phyloP scores from a whole-genome alignment of 148 eudicot genomes.

The Pharnaceum exiguum region DNA sequence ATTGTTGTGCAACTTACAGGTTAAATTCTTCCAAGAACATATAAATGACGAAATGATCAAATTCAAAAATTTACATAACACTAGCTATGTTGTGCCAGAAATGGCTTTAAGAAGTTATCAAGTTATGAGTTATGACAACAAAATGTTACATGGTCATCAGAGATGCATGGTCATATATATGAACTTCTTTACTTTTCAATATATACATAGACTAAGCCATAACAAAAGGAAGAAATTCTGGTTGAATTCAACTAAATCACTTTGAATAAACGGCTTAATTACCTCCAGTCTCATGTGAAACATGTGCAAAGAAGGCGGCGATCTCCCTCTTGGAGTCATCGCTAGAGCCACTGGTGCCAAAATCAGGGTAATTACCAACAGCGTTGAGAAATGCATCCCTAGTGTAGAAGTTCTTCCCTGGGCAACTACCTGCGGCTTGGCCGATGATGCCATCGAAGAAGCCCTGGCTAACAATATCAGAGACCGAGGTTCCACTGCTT shows the following conservation, averaged over 20 bases:
- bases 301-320: constrained; percentile 76
- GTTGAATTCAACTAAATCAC: too few species aligned
- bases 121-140: too few species aligned
- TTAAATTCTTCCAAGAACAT: too few species aligned
- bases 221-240: neutral
- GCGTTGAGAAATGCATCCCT: constrained; percentile 42
- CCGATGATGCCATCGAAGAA: constrained; percentile 49
- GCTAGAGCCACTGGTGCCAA: constrained; percentile 41
- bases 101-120: too few species aligned
- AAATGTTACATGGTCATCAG: too few species aligned
- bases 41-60: too few species aligned
- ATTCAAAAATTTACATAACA: too few species aligned
- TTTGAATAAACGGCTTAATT: constrained; percentile 16
- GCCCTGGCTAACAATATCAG: constrained; percentile 30
- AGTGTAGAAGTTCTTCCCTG: constrained; percentile 52
- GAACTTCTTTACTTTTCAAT: too few species aligned
- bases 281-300: constrained; percentile 69
- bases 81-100: too few species aligned
- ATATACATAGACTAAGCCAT: neutral
- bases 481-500: constrained; percentile 23
- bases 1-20: too few species aligned
- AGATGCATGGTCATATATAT: too few species aligned
- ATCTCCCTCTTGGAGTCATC: constrained; percentile 52
- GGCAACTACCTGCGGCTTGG: constrained; percentile 31
- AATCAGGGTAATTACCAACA: constrained; percentile 19